phyloP scores from a whole-genome alignment of 2,329 filamentous ascomycete species.

The Ceratocystiopsis minuta region DNA sequence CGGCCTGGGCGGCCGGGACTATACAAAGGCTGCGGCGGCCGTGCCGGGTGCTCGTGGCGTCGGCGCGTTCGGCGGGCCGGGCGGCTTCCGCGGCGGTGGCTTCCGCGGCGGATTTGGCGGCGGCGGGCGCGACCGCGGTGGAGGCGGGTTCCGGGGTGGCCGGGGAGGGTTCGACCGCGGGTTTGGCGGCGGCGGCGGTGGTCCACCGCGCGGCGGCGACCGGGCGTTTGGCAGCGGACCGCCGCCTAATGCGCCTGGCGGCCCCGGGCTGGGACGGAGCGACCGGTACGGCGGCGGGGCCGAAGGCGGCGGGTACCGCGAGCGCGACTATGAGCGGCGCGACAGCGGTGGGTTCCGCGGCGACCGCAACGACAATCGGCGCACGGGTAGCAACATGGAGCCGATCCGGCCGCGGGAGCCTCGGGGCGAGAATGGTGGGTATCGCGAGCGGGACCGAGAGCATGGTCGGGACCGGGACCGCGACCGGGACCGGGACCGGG shows the following conservation, averaged over 20 bases:
- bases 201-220: conserved; percentile 25
- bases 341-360: conserved; percentile 9
- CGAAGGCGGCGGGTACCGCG: background rate
- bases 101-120: conserved; percentile 21
- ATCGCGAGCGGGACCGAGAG: conserved; percentile 12
- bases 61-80: conserved; percentile 24
- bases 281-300: background rate
- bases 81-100: conserved; percentile 32
- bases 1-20: conserved; percentile 78
- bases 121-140: conserved; percentile 28
- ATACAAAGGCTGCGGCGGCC: conserved; percentile 63
- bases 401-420: conserved; percentile 11
- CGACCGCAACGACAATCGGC: conserved; percentile 24
- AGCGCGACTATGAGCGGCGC: conserved; percentile 20
- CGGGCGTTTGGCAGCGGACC: conserved; percentile 27
- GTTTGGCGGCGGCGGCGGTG: conserved; percentile 21
- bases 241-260: conserved; percentile 39
- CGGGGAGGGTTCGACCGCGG: conserved; percentile 22
- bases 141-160: conserved; percentile 38
- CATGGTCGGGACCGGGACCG: conserved; percentile 30
- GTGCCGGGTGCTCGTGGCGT: conserved; percentile 44
- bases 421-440: conserved; percentile 13
- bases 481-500: conserved; percentile 14
- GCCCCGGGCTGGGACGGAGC: conserved; percentile 21
- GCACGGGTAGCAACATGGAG: conserved; percentile 14